Base-by-base conservation (phyloP, 78 protist species). In the Dictyostelium capitatum region DNA sequence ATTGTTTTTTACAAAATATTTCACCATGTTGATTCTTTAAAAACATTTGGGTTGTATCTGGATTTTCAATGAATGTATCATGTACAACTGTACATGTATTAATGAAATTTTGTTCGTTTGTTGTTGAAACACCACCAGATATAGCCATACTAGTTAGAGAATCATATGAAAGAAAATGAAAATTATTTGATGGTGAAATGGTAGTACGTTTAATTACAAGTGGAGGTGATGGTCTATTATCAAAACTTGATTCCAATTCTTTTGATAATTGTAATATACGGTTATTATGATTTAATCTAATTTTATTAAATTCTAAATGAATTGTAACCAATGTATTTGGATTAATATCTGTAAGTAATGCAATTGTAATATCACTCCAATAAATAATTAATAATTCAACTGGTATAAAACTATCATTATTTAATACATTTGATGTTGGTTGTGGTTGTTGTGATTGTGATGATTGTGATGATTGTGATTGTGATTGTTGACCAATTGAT, bases 1-100 rank as follows among this genome's bases (percentile, higher is more conserved):
- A 56, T 74, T 84, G 91, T 48, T 84, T 84, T n/a, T 84, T 84
- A 32, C 91, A 84, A 59, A 84, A 84, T n/a, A 84, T 54, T 74
- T 84, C 91, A 47, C 91, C 79, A 23, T 84, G 43, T 32, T 72
- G 65, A 84, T 84, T 84, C 48, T 41, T 72, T 10, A 84, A 48
- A 47, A 74, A 84, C 83, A 84, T 74, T 72, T 84, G 91, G 6
- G 83, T 84, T 0, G 78, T 74, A 30, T 72, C 70, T 6, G 83
- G 81, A 74, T 84, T 74, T 14, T 74, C 75, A 11, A 73, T 48
- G 47, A 84, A 74, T 7, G 74, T 84, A 59, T 84, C 91, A 50
- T 84, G 91, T 9, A 84, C 46, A 1, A 17, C 53, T 1, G 91
- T 73, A 19, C 91, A 84, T 7, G 91, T 84, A 19, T 51, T 25